Evolutionary conservation across 2,329 filamentous ascomycete species (phyloP), one percentile per base, ranked within the genome.

Genomic region (Pyrenophora seminiperda): DNA sequence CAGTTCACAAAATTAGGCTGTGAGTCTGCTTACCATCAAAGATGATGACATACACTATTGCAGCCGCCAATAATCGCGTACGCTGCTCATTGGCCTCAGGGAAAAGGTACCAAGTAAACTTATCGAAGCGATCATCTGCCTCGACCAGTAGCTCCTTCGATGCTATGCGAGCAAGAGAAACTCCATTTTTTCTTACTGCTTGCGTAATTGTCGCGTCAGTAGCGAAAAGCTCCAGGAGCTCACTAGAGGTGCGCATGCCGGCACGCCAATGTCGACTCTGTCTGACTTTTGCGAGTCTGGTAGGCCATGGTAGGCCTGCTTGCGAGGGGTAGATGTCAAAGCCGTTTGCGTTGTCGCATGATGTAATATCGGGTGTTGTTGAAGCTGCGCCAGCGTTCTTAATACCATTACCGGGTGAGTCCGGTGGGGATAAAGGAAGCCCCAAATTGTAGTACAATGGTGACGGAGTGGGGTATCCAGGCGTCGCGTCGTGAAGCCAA

Each of bases 1-100:
- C 14, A 22, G 10, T 22, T 3, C 13, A 22, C 34, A 20, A 22
- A 20, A 41, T n/a, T n/a, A n/a, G n/a, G 39, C 27, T 11, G 27
- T 5, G 39, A 31, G 6, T 19, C 39, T 30, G 7, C 39, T 31
- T 41, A 41, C 39, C 39, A 20, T 41, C 39, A 17, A 41, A 41
- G 27, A 41, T 31, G 27, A 41, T n/a, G 7, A 41, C 15, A 14
- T 41, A 41, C 6, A 31, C 39, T n/a, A 41, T 41, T n/a, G 27
- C 15, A 10, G 27, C 39, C 27, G 39, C 39, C 15, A 41, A n/a
- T 11, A 41, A 14, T 17, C 27, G 27, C 15, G 14, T 30, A 4
- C 39, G 39, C 39, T 41, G 24, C 27, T 41, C 27, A 19, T 30
- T 19, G 7, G 39, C 39, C 13, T 30, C 39, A 15, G 39, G 39